phyloP scores from a whole-genome alignment of 306 rosid genomes.

The Hylodesmum podocarpum region DNA sequence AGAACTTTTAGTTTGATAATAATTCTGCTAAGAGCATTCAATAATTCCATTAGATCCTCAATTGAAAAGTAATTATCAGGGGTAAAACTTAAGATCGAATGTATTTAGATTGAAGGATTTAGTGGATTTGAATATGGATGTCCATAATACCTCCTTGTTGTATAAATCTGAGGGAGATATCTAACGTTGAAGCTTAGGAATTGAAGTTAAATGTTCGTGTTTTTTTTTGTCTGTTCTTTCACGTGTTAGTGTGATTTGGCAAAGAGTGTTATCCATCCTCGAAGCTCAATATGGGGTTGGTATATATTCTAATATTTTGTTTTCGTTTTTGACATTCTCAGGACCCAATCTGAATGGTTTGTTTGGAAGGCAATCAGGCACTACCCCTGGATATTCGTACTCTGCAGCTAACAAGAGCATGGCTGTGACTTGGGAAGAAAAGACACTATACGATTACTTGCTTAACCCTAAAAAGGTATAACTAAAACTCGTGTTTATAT shows the following conservation, averaged over 20 bases:
- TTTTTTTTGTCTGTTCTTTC: neutral
- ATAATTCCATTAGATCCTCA: neutral
- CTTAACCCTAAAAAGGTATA: constrained; percentile 91
- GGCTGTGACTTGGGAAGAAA: constrained; percentile 94
- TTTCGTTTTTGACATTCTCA: constrained; percentile 30
- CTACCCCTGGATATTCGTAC: constrained; percentile 85
- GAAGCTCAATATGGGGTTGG: neutral
- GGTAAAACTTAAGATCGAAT: neutral
- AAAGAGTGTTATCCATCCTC: neutral
- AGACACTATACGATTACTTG: constrained; percentile 84
- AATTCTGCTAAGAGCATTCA: neutral
- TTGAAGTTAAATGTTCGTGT: neutral
- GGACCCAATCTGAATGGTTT: constrained; percentile 90
- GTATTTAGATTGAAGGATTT: neutral
- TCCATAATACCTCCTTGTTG: neutral
- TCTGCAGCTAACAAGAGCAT: constrained; percentile 89
- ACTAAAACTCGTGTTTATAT: neutral
- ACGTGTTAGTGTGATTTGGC: neutral
- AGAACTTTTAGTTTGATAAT: neutral
- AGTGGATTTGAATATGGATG: neutral
- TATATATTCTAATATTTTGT: neutral
- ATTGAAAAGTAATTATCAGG: neutral
- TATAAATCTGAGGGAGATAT: neutral
- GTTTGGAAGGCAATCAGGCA: constrained; percentile 95
- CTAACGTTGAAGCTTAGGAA: neutral